These are phyloP conservation scores for Calocybe cyanea DNA, from an alignment of 768 basidiomycete species.

Conservation along the genomic window DNA sequence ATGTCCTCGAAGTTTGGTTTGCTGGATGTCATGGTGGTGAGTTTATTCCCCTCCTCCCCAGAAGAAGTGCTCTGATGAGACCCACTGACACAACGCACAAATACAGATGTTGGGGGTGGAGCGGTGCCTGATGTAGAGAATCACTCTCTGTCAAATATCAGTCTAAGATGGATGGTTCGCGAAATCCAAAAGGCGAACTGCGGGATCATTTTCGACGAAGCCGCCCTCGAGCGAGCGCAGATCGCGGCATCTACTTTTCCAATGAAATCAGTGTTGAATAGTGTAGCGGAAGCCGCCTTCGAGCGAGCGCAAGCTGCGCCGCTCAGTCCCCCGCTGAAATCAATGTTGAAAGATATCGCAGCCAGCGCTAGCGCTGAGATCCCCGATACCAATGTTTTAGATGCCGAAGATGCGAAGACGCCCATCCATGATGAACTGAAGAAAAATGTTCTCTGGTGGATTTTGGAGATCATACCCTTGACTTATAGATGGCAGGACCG, in stretches of 20 bases:
- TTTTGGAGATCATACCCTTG: constrained; percentile 65
- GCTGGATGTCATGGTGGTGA: constrained; percentile 66
- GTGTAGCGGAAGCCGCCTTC: constrained; percentile 23
- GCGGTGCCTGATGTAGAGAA: constrained; percentile 38
- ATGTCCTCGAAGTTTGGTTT: constrained; percentile 82
- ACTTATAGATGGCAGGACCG: constrained; percentile 53
- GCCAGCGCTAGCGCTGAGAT: background rate
- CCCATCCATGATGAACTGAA: constrained; percentile 52
- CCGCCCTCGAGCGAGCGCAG: constrained; percentile 41
- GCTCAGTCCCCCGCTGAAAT: constrained; percentile 4
- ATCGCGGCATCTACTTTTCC: constrained; percentile 23
- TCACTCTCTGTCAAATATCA: constrained; percentile 52
- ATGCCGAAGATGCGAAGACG: constrained; percentile 39
- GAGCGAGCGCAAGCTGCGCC: constrained; percentile 36
- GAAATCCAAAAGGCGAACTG: constrained; percentile 56
- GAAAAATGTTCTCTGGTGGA: constrained; percentile 53
- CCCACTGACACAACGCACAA: background rate
- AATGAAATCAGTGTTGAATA: constrained; percentile 10
- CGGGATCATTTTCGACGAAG: constrained; percentile 53
- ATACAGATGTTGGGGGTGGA: constrained; percentile 69
- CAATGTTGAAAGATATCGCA: constrained; percentile 8
- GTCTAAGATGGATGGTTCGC: constrained; percentile 78
- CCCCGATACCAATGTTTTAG: constrained; percentile 14
- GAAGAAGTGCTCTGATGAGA: background rate
- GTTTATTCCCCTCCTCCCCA: constrained; percentile 16